Base-by-base conservation (phyloP, 169 alveolate genomes). In the Plasmodium vinckei region DNA sequence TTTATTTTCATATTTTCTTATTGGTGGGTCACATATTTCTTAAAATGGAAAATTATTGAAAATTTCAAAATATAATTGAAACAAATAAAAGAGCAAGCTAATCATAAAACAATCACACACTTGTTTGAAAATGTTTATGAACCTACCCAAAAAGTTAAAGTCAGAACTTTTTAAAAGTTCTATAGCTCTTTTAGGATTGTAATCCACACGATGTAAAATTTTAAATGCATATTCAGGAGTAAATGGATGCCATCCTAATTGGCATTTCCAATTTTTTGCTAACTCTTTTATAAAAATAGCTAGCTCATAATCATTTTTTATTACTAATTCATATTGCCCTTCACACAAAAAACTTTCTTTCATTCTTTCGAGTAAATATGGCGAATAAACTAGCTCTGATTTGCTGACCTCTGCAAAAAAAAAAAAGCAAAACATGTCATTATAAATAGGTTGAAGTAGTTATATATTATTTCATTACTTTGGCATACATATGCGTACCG, bases 241-340 rank as follows among this genome's bases (percentile, higher is more conserved):
- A 69, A 95, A 95, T 21, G 97, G 97, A 71, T 95, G 97, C 97
- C 97, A 95, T 10, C 97, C 97, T 9, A 95, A 95, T 54, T 92
- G 92, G 71, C 87, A 93, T 87, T 94, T 95, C 97, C 97, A 95
- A 88, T 75, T 94, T 77, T 94, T 93, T 13, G 97, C 97, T 63
- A 95, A 79, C 49, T 89, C 92, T 87, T 93, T 94, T 72, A 95
- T 92, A 69, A 89, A 95, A 47, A 92, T 95, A 47, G 96, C 95
- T 87, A 95, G 92, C 57, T 95, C 97, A 39, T 88, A 94, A 87
- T 95, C 97, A 60, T 92, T 72, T 87, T 92, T 89, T 7, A 95
- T 92, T 42, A 93, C 96, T 47, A 92, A 75, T 68, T 92, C 96
- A 13, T 86, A 73, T 51, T 87, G 84, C 12, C 96, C 97, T 75